Evolutionary conservation across 345 rosid genomes (phyloP).

Genomic region (Turritis glabra): DNA sequence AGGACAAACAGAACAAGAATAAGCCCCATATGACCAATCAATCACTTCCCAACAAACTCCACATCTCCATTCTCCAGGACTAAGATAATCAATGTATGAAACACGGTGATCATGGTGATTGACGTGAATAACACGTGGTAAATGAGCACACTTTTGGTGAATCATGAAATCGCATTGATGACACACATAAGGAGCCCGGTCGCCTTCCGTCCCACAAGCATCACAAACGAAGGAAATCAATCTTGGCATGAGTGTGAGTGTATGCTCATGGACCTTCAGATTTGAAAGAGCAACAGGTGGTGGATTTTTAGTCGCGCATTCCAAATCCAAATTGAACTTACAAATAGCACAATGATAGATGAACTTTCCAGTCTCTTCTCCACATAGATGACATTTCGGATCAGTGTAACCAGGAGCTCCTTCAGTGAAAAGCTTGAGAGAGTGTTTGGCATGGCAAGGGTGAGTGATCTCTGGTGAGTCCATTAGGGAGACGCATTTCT

Average conservation of each 20-base stretch:
- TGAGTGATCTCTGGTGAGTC: not conserved
- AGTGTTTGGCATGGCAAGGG: not conserved
- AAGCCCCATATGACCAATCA: conserved; percentile 26
- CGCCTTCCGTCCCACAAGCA: conserved; percentile 21
- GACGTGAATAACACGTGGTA: conserved; percentile 7
- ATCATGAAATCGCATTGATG: not conserved
- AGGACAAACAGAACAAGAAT: not conserved
- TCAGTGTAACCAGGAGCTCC: not conserved
- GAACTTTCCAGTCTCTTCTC: not conserved
- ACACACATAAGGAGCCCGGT: conserved; percentile 2
- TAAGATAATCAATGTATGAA: conserved; percentile 12
- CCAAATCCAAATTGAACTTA: not conserved
- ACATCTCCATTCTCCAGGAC: conserved; percentile 1
- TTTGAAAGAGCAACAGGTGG: not conserved
- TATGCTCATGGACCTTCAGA: conserved; percentile 26
- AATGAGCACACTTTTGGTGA: not conserved
- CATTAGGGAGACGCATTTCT: not conserved
- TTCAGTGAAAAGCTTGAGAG: not conserved
- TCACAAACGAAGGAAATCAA: conserved; percentile 16
- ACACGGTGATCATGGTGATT: conserved; percentile 7
- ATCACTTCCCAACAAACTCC: conserved; percentile 5
- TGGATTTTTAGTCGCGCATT: not conserved
- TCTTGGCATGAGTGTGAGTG: conserved; percentile 16
- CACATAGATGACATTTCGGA: not conserved
- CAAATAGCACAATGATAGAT: conserved; percentile 31